Conservation (phyloP, 176 grass and related monocot genomes). For the Zoysia japonica region DNA sequence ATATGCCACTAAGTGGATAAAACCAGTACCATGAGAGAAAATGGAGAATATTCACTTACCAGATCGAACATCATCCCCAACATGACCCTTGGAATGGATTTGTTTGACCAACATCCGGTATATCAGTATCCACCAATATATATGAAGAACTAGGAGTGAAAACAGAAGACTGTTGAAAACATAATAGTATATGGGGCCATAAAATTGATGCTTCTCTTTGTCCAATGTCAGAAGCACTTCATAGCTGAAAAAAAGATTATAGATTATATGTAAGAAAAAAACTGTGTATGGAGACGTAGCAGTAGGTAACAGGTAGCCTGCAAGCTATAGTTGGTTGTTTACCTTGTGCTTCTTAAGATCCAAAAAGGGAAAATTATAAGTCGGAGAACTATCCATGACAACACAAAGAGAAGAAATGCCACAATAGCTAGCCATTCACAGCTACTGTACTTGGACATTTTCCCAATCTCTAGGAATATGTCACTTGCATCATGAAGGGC, state of each 20-base stretch:
- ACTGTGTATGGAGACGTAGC: constrained; percentile 7
- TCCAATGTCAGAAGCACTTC: constrained; percentile 72
- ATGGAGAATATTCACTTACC: constrained; percentile 47
- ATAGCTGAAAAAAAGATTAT: constrained; percentile 55
- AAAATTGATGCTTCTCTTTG: constrained; percentile 67
- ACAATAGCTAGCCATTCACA: constrained; percentile 62
- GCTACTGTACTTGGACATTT: constrained; percentile 92
- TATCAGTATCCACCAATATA: constrained; percentile 93
- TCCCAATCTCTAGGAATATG: constrained; percentile 86
- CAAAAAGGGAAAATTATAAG: constrained; percentile 84
- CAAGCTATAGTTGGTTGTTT: constrained; percentile 24
- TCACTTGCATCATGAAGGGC: constrained; percentile 90
- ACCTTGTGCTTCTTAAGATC: constrained; percentile 95
- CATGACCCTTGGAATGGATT: constrained; percentile 69
- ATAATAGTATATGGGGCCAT: constrained; percentile 88
- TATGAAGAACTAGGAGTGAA: constrained; percentile 81
- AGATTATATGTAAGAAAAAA: too few species aligned
- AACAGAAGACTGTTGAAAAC: constrained; percentile 91
- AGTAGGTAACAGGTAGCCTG: constrained; percentile 23
- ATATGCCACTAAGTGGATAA: constrained; percentile 7
- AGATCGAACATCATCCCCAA: constrained; percentile 86
- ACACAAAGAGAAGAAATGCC: constrained; percentile 73
- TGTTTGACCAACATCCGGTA: constrained; percentile 86
- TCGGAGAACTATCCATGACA: constrained; percentile 82
- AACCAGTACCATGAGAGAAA: constrained; percentile 13